Base-by-base conservation (phyloP, 192 early-diverging fungal species). In the Dissophora globulifera region DNA sequence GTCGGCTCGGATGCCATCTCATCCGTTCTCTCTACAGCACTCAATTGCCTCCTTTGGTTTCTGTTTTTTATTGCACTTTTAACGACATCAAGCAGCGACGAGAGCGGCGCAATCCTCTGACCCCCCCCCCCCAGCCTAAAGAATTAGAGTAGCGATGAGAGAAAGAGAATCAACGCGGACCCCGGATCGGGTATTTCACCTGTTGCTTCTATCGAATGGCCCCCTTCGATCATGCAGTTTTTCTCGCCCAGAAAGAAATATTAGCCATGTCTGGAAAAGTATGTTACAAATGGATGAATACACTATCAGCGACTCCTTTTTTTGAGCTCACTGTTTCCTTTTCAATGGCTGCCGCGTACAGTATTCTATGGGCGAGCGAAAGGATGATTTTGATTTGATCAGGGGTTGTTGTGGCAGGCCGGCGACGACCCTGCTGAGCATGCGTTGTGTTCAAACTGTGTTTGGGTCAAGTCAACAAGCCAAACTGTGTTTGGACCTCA, bases 401-500 rank as follows among this genome's bases (percentile, higher is more conserved):
- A n/a, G n/a, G n/a, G 26, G 43, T 58, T 29, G 33, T 15, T 58
- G 27, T 0, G 33, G 13, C 33, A 58, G 25, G 49, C 15, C 46
- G 46, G 11, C 6, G 7, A 48, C 45, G 7, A 48, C 45, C 52
- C 51, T 48, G 52, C 43, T 58, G 47, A 50, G 54, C 64, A 40
- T 41, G 10, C n/a, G n/a, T 58, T 71, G 60, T 71, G 29, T 33
- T n/a, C 69, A 71, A 71, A 71, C 69, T 71, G 69, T 71, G 69
- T 71, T 71, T 71, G 59, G 69, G 69, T 71, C 69, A 71, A 62
- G 40, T 40, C 53, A 59, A 71, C 69, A 71, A 62, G 40, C 47
- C 53, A 59, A 71, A 71, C 69, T 71, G 69, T 71, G 69, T 71
- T 71, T 62, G 69, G 69, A 71, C 69, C 69, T 55, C 59, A 62